Percentiles rank a stretch among this genome's conserved stretches.
Conservation (phyloP, 2,329 filamentous ascomycete genomes). For the Colletotrichum filicis region DNA sequence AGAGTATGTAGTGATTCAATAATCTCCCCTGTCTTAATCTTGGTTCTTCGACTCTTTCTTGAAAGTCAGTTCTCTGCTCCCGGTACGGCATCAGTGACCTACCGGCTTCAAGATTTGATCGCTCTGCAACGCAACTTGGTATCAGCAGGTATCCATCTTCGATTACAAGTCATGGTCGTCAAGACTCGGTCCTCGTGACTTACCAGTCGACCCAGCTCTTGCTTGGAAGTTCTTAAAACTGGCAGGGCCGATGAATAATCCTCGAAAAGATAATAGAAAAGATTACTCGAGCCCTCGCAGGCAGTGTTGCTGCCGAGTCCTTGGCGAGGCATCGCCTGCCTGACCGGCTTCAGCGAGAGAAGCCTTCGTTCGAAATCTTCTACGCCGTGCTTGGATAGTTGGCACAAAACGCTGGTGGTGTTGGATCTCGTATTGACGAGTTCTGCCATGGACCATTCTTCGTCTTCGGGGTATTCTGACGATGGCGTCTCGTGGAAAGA, state of each 20-base stretch:
- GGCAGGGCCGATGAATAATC: constrained; percentile 71
- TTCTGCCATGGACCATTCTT: constrained; percentile 42
- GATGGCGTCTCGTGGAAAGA: constrained; percentile 72
- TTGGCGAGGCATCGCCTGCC: constrained; percentile 41
- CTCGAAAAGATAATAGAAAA: constrained; percentile 76
- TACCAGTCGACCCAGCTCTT: constrained; percentile 48
- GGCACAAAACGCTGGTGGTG: constrained; percentile 49
- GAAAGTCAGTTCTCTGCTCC: constrained; percentile 16
- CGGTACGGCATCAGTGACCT: constrained; percentile 31
- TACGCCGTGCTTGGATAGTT: constrained; percentile 52
- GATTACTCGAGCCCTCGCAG: constrained; percentile 25
- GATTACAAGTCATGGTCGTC: background rate
- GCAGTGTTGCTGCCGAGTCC: background rate
- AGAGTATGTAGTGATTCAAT: constrained; percentile 68
- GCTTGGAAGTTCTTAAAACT: constrained; percentile 59
- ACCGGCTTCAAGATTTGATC: constrained; percentile 48
- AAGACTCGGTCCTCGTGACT: background rate
- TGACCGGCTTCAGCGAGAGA: constrained; percentile 54
- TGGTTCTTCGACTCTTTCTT: constrained; percentile 33
- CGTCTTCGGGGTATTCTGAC: constrained; percentile 40
- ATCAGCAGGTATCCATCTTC: background rate
- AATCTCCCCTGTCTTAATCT: constrained; percentile 60
- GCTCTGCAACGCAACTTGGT: constrained; percentile 40
- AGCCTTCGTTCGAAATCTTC: constrained; percentile 49
- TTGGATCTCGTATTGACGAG: constrained; percentile 50